Evolutionary conservation across 768 basidiomycete species (phyloP).

Genomic region (Nidula microcarpa): DNA sequence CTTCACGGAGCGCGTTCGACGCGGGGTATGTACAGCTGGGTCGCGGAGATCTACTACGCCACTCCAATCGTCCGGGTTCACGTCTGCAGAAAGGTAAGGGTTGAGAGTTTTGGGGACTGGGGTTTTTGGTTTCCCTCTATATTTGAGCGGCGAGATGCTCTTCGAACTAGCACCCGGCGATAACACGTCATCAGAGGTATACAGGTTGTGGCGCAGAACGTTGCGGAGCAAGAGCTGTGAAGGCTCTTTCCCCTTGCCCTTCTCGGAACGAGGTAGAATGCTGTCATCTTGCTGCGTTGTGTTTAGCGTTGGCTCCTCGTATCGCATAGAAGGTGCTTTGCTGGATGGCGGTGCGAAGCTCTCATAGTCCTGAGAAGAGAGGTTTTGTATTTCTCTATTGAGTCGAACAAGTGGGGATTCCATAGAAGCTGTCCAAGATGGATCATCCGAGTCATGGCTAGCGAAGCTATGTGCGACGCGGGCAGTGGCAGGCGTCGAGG

Average conservation of each 20-base stretch:
- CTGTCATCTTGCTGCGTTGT: constrained; percentile 15
- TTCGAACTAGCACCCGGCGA: constrained; percentile 24
- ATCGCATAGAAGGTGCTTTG: constrained; percentile 7
- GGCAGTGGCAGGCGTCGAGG: constrained; percentile 72
- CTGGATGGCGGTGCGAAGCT: constrained; percentile 2
- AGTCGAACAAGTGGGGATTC: constrained; percentile 73
- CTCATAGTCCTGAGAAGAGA: constrained; percentile 40
- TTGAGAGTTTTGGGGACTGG: constrained; percentile 54
- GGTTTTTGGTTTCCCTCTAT: constrained; percentile 51
- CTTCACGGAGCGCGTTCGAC: constrained; percentile 22
- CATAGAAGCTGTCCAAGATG: constrained; percentile 71
- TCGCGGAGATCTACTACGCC: constrained; percentile 73
- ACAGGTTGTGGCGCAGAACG: constrained; percentile 49
- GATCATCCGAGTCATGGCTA: constrained; percentile 38
- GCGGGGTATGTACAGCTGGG: constrained; percentile 46
- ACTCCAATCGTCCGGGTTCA: constrained; percentile 56
- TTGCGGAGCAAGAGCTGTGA: constrained; percentile 40
- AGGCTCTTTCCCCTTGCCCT: constrained; percentile 45
- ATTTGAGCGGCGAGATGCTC: constrained; percentile 47
- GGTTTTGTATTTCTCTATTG: constrained; percentile 56
- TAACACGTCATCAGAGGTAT: constrained; percentile 35
- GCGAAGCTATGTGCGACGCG: constrained; percentile 35
- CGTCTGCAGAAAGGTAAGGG: constrained; percentile 55
- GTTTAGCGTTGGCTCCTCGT: constrained; percentile 12
- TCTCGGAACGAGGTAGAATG: constrained; percentile 23